A percentile compares a stretch with the other conserved stretches of the same genome.
Evolutionary conservation across 1,284 basidiomycete species (phyloP).

Genomic region (Naganishia sp.): DNA sequence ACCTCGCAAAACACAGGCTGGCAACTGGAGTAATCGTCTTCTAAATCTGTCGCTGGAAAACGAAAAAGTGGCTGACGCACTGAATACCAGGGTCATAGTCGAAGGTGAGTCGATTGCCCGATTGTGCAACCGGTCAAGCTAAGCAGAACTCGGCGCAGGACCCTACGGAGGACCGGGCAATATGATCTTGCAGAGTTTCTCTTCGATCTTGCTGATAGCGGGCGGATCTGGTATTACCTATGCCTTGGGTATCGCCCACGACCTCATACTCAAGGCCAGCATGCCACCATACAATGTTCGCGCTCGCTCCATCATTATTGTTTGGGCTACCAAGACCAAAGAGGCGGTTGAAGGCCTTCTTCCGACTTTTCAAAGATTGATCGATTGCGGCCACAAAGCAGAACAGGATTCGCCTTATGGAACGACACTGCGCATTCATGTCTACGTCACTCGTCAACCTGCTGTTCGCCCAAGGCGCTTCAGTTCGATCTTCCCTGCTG

Average conservation of each 20-base stretch:
- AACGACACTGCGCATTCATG: conserved; percentile 43
- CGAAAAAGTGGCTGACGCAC: conserved; percentile 4
- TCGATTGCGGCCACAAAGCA: conserved; percentile 44
- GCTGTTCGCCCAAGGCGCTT: conserved; percentile 42
- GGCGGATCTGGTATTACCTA: conserved; percentile 53
- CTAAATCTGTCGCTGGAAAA: conserved; percentile 29
- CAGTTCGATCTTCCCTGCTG: conserved; percentile 3
- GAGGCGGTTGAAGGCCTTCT: conserved; percentile 46
- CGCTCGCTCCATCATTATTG: conserved; percentile 48
- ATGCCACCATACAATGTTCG: conserved; percentile 45
- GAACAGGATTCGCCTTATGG: conserved; percentile 41
- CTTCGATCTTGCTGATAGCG: conserved; percentile 47
- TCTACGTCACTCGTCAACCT: conserved; percentile 48
- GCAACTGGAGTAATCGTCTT: conserved; percentile 49
- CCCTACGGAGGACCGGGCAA: conserved; percentile 51
- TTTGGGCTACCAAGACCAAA: conserved; percentile 51
- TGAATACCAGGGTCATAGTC: conserved; percentile 13
- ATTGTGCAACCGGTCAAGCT: conserved; percentile 22
- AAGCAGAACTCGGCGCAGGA: conserved; percentile 41
- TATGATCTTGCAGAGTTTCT: conserved; percentile 48
- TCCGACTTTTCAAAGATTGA: conserved; percentile 42
- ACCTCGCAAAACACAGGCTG: conserved; percentile 33
- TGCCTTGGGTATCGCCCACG: conserved; percentile 45
- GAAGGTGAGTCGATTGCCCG: conserved; percentile 13
- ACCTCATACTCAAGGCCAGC: conserved; percentile 40